Evolutionary conservation across 2,329 filamentous ascomycete genomes (phyloP).

Genomic region (Penicillium griseofulvum): DNA sequence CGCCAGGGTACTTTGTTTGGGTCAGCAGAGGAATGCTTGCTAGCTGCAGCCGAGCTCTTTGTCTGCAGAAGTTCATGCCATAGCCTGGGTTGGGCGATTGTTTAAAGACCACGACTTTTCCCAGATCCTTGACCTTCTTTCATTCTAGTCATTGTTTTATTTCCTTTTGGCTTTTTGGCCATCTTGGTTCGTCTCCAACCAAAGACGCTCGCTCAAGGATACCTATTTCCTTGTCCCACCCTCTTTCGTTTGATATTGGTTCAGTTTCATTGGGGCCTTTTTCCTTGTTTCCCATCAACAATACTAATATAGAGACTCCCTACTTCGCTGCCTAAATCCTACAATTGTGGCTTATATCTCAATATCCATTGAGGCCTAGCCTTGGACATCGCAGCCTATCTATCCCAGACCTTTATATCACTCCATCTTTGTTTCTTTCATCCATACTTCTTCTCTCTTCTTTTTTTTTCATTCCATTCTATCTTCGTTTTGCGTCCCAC

Average conservation of each 20-base stretch:
- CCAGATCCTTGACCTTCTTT: neutral
- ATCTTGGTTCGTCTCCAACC: constrained; percentile 27
- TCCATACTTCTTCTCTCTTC: neutral
- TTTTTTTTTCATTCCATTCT: constrained; percentile 16
- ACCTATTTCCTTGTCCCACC: constrained; percentile 11
- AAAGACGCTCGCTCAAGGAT: constrained; percentile 45
- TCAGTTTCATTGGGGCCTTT: constrained; percentile 8
- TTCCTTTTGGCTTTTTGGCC: constrained; percentile 24
- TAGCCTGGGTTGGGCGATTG: neutral
- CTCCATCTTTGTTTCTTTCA: constrained; percentile 1
- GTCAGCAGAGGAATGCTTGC: neutral
- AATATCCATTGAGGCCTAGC: constrained; percentile 1
- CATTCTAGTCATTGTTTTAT: constrained; percentile 11
- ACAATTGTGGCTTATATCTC: neutral
- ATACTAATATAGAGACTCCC: constrained; percentile 10
- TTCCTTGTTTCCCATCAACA: constrained; percentile 18
- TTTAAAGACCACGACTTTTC: constrained; percentile 2
- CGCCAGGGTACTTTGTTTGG: neutral
- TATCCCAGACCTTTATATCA: constrained; percentile 5
- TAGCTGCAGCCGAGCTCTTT: constrained; percentile 1
- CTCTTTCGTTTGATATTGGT: constrained; percentile 5
- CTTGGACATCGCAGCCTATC: constrained; percentile 14
- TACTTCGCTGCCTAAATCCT: neutral
- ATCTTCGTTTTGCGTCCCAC: constrained; percentile 21
- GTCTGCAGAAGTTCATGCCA: constrained; percentile 3